Conservation (phyloP, 2,329 filamentous ascomycete species). For the Diplodia seriata region DNA sequence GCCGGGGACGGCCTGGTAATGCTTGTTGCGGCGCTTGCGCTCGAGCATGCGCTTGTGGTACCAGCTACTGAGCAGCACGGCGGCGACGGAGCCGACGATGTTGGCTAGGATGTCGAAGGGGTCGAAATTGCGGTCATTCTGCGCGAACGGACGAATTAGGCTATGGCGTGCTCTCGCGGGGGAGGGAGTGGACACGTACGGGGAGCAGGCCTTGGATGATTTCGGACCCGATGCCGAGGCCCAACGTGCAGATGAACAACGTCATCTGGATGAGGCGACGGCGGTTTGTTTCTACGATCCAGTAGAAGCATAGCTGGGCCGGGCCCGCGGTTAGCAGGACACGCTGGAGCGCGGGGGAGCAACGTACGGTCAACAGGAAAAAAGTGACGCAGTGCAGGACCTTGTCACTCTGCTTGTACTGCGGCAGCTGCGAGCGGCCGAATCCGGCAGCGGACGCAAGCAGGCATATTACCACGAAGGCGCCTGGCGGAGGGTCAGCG, state of each 20-base stretch:
- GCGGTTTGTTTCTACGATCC: conserved; percentile 90
- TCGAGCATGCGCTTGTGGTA: conserved; percentile 97
- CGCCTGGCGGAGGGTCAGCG: conserved; percentile 42
- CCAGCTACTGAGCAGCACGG: conserved; percentile 78
- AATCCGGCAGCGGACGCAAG: conserved; percentile 77
- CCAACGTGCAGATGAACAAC: conserved; percentile 76
- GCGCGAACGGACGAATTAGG: not conserved
- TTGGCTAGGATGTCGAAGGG: conserved; percentile 88
- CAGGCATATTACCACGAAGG: conserved; percentile 65
- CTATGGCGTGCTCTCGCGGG: not conserved
- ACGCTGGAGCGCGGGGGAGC: not conserved
- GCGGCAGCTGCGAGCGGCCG: conserved; percentile 60
- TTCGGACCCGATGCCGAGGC: conserved; percentile 76
- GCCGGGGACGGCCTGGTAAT: conserved; percentile 75
- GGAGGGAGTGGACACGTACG: conserved; percentile 47
- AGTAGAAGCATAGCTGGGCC: conserved; percentile 76
- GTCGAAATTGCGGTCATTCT: conserved; percentile 68
- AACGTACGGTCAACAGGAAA: conserved; percentile 77
- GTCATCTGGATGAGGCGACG: conserved; percentile 86
- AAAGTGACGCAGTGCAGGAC: conserved; percentile 85
- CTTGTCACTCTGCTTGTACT: conserved; percentile 81
- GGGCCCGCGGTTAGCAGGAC: not conserved
- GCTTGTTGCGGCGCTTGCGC: conserved; percentile 77
- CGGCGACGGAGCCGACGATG: conserved; percentile 75
- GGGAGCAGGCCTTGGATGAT: conserved; percentile 76